A percentile compares a stretch with the other conserved stretches of the same genome.
These are phyloP conservation scores for Xylaria sp. DNA, from an alignment of 2,329 filamentous ascomycete genomes.

Conservation along the genomic window DNA sequence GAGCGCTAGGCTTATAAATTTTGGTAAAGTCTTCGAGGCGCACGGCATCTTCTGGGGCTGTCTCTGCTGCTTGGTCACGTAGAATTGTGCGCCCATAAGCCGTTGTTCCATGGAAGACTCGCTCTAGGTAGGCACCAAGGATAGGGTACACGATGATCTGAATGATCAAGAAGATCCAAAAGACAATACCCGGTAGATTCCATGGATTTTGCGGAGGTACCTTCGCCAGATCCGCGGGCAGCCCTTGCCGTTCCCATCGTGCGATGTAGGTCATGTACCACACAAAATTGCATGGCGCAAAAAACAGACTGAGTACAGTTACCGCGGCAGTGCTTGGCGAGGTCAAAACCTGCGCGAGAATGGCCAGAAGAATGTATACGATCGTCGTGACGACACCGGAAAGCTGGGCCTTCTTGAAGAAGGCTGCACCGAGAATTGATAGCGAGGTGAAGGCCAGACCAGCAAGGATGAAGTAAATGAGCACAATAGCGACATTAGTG, in stretches of 20 bases:
- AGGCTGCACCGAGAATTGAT: slow-evolving; percentile 81
- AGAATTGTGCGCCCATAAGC: slow-evolving; percentile 68
- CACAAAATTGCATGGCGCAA: slow-evolving; percentile 88
- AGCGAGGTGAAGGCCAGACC: slow-evolving; percentile 82
- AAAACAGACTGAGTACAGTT: slow-evolving; percentile 76
- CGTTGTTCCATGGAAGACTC: slow-evolving; percentile 78
- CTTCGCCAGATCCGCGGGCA: slow-evolving; percentile 69
- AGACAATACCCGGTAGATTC: slow-evolving; percentile 74
- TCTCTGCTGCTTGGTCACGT: slow-evolving; percentile 45
- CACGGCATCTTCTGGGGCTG: slow-evolving; percentile 64
- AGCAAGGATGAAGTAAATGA: slow-evolving; percentile 79
- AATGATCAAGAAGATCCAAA: slow-evolving; percentile 80
- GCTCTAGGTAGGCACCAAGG: slow-evolving; percentile 78
- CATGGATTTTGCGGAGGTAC: slow-evolving; percentile 73
- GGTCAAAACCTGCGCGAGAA: slow-evolving; percentile 80
- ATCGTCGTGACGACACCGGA: slow-evolving; percentile 85
- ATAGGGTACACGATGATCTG: slow-evolving; percentile 83
- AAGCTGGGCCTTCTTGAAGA: slow-evolving; percentile 88
- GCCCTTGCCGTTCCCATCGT: slow-evolving; percentile 74
- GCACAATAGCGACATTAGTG: slow-evolving; percentile 71
- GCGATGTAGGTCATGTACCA: slow-evolving; percentile 82
- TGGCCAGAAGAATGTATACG: slow-evolving; percentile 76
- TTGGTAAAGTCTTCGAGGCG: slow-evolving; percentile 80
- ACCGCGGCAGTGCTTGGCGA: slow-evolving; percentile 71
- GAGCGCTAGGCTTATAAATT: slow-evolving; percentile 74